Conservation (phyloP, 2,329 filamentous ascomycete genomes). For the Tolypocladium paradoxum region DNA sequence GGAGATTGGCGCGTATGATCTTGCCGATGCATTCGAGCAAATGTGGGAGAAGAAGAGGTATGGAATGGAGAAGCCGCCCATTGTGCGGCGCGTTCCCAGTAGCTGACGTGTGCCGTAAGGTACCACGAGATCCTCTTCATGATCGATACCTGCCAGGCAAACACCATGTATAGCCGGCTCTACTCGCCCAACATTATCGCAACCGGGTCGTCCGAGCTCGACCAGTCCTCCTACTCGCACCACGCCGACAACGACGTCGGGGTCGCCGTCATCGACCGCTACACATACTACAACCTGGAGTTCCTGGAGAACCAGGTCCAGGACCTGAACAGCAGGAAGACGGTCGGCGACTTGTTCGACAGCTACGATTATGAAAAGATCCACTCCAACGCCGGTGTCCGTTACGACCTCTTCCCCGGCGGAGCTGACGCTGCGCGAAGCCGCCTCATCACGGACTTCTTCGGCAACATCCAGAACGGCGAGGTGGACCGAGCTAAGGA, state of each 20-base stretch:
- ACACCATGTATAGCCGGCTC: slow-evolving; percentile 97
- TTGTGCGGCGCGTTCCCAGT: background rate
- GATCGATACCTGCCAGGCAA: slow-evolving; percentile 99
- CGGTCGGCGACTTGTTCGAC: slow-evolving; percentile 87
- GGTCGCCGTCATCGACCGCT: slow-evolving; percentile 95
- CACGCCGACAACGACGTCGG: slow-evolving; percentile 97
- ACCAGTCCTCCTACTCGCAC: slow-evolving; percentile 94
- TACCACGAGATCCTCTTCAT: slow-evolving; percentile 98
- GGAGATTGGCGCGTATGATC: slow-evolving; percentile 91
- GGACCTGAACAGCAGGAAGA: slow-evolving; percentile 78
- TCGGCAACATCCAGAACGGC: slow-evolving; percentile 95
- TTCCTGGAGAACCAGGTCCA: slow-evolving; percentile 87
- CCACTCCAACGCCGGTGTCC: slow-evolving; percentile 80
- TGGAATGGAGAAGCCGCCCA: slow-evolving; percentile 1
- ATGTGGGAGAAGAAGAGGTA: slow-evolving; percentile 99
- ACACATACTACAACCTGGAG: slow-evolving; percentile 97
- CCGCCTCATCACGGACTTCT: slow-evolving; percentile 88
- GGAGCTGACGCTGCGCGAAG: slow-evolving; percentile 67
- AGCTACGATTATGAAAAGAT: slow-evolving; percentile 94
- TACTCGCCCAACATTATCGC: slow-evolving; percentile 98
- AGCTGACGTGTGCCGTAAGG: slow-evolving; percentile 24
- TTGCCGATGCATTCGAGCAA: slow-evolving; percentile 95
- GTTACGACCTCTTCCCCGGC: slow-evolving; percentile 90
- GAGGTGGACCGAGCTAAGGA: slow-evolving; percentile 64
- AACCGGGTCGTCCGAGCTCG: slow-evolving; percentile 89